These are phyloP conservation scores for Salix brachista DNA, from an alignment of 345 rosid species.

Conservation along the genomic window DNA sequence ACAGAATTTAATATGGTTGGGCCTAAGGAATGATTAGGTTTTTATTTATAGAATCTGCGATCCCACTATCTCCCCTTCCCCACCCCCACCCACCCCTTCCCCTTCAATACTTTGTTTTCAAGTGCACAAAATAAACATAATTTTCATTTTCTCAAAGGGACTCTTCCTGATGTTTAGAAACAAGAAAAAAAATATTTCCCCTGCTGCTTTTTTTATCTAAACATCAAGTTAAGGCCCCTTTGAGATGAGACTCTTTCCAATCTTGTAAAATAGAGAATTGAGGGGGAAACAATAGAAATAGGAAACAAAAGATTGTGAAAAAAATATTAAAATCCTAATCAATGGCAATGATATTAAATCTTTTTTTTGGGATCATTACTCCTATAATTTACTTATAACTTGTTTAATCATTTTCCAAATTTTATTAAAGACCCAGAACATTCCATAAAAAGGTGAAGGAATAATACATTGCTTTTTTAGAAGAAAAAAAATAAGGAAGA, in stretches of 20 bases:
- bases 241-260: background rate
- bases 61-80: background rate
- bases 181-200: background rate
- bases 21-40: too few relatives aligned
- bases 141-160: background rate
- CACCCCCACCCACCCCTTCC: background rate
- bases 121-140: background rate
- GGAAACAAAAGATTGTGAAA: too few relatives aligned
- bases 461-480: background rate
- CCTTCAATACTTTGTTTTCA: background rate
- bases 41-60: background rate
- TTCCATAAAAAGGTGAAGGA: background rate
- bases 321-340: background rate
- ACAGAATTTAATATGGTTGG: background rate
- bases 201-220: background rate
- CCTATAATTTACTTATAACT: background rate
- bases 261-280: background rate
- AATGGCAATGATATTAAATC: background rate
- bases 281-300: background rate
- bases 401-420: background rate
- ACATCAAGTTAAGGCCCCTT: background rate
- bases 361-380: background rate
- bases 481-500: background rate
- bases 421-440: background rate
- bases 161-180: background rate